Base-by-base conservation (phyloP, 1,284 basidiomycete genomes). In the Ustilago loliicola region DNA sequence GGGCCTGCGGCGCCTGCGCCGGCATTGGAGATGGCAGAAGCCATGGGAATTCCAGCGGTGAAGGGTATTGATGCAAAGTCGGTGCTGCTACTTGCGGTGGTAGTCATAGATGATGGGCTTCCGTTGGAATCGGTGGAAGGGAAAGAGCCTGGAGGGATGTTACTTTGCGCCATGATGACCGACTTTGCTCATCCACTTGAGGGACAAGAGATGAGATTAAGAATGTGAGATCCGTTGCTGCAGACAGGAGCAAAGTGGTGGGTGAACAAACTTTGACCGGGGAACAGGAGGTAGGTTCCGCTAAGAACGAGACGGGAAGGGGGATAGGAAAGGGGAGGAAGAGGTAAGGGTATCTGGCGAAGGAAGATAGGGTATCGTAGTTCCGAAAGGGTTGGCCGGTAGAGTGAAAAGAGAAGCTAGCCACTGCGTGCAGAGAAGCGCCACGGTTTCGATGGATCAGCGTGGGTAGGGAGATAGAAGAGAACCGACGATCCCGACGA, bases 1-100 rank as follows among this genome's bases (percentile, higher is more conserved):
- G 56, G 68, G 17, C 66, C 68, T 36, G 67, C 77, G 40, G 72
- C 72, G 62, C 79, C 80, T 3, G 75, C 70, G 25, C 70, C 73
- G 23, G 62, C 50, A 45, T 77, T 53, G 42, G 73, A 40, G 27
- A 68, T 30, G 25, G 72, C 70, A 55, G 72, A 79, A 27, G 45
- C 66, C 67, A 79, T 77, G 10, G 70, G 70, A 52, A 77, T 64
- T 27, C 66, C 73, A 7, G 69, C 74, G 23, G 74, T 66, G 60
- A 65, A 65, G n/a, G 72, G 66, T 21, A 62, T 56, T 19, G 61
- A 61, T 13, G 52, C 40, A 36, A 56, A 57, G 36, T 59, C 40
- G 53, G 27, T 36, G 36, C 45, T 10, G 17, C 30, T 25, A 19
- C 15, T 55, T 21, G 51, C 7, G 42, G n/a, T 48, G 51, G 53